Evolutionary conservation across 2,329 filamentous ascomycete genomes (phyloP).

Genomic region (Fusarium anthophilum): DNA sequence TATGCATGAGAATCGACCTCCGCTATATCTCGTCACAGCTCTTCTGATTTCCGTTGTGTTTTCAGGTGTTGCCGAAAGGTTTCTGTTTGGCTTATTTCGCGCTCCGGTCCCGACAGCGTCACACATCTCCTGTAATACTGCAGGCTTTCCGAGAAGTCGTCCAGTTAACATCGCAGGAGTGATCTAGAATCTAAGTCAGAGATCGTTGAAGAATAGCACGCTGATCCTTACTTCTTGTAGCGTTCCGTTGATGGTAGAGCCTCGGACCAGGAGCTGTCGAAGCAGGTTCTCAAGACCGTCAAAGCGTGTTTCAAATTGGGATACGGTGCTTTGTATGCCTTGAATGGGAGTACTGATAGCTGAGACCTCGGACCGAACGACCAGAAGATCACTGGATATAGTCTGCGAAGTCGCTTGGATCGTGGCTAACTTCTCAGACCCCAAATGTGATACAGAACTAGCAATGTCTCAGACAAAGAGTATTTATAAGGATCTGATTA

Average conservation of each 20-base stretch:
- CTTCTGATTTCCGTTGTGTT: too few species aligned
- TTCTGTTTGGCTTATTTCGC: too few species aligned
- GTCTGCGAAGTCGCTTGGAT: background rate
- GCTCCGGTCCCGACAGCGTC: too few species aligned
- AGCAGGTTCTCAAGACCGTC: background rate
- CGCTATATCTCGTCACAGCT: too few species aligned
- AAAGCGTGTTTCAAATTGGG: background rate
- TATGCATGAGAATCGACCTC: too few species aligned
- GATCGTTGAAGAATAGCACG: too few species aligned
- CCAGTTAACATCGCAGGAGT: background rate
- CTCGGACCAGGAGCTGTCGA: background rate
- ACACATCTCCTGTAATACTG: too few species aligned
- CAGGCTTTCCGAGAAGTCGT: background rate
- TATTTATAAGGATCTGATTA: too few species aligned
- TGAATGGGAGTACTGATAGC: fast-evolving
- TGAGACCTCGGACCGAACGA: background rate
- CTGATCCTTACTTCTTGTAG: background rate
- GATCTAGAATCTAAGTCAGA: background rate
- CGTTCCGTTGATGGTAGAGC: background rate
- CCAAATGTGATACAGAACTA: background rate
- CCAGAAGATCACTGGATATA: background rate
- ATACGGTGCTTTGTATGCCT: background rate
- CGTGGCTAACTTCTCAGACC: background rate
- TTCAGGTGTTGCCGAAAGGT: too few species aligned
- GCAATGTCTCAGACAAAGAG: fast-evolving